Percentiles rank a stretch among this genome's conserved stretches.
These are phyloP conservation scores for Suillus brevipes DNA, from an alignment of 768 basidiomycete genomes.

Conservation along the genomic window DNA sequence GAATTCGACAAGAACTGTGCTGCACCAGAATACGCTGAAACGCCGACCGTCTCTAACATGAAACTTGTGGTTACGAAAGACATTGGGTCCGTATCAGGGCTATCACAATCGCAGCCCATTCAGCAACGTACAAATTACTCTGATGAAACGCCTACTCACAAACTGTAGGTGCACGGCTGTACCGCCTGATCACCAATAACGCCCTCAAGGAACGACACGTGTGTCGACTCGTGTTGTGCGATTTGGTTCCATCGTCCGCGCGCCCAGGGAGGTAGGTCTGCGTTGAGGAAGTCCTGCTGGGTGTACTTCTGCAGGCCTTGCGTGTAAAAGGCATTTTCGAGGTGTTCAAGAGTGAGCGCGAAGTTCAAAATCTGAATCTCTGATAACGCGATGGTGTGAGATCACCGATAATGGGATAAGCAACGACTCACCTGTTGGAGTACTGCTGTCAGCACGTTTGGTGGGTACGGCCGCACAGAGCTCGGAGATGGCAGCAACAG, in stretches of 20 bases:
- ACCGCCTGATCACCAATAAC: constrained; percentile 14
- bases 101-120: constrained; percentile 6
- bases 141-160: constrained; percentile 2
- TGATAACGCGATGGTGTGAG: neutral
- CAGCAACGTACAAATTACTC: neutral
- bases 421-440: constrained; percentile 4
- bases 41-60: constrained; percentile 53
- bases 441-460: neutral
- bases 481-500: neutral
- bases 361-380: constrained; percentile 33
- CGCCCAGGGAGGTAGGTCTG: constrained; percentile 38
- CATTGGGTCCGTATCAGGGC: constrained; percentile 43
- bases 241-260: constrained; percentile 38
- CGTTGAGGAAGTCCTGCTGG: constrained; percentile 36
- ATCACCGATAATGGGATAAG: neutral
- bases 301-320: constrained; percentile 37
- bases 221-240: constrained; percentile 41
- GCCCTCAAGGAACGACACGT: constrained; percentile 42
- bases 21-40: constrained; percentile 61
- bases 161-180: constrained; percentile 14
- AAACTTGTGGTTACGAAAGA: constrained; percentile 47
- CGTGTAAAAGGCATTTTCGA: constrained; percentile 37
- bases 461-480: neutral
- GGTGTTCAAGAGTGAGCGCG: constrained; percentile 38
- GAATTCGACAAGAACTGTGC: constrained; percentile 39